These are phyloP conservation scores for Solanum arcanum DNA, from an alignment of 257 asterid species.

Conservation along the genomic window DNA sequence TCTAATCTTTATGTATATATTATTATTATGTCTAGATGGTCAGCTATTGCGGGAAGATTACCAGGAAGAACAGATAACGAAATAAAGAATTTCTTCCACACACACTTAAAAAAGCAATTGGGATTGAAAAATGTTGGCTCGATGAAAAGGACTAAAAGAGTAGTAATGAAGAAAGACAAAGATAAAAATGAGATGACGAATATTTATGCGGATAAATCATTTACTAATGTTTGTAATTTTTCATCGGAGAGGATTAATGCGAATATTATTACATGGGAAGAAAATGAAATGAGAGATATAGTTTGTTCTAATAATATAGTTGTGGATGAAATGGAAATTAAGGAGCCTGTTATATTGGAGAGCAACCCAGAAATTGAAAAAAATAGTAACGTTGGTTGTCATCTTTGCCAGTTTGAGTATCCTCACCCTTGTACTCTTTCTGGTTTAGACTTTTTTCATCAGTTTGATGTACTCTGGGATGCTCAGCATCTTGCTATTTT, in stretches of 20 bases:
- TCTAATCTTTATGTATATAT: background rate
- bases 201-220: background rate
- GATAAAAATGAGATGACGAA: background rate
- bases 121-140: background rate
- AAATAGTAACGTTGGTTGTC: background rate
- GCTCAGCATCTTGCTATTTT: too few relatives aligned
- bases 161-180: background rate
- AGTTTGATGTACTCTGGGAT: background rate
- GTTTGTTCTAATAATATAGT: background rate
- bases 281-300: background rate
- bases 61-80: background rate
- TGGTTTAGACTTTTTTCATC: background rate
- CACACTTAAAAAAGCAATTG: background rate
- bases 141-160: background rate
- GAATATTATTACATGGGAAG: background rate
- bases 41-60: background rate
- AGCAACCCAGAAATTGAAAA: background rate
- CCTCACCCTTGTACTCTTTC: background rate
- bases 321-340: background rate
- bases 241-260: background rate
- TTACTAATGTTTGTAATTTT: background rate
- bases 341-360: background rate
- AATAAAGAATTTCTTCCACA: conserved; percentile 2
- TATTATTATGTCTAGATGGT: background rate
- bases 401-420: background rate